Conservation (phyloP, 805 yeast genomes). For the Kregervanrija fluxuum region DNA sequence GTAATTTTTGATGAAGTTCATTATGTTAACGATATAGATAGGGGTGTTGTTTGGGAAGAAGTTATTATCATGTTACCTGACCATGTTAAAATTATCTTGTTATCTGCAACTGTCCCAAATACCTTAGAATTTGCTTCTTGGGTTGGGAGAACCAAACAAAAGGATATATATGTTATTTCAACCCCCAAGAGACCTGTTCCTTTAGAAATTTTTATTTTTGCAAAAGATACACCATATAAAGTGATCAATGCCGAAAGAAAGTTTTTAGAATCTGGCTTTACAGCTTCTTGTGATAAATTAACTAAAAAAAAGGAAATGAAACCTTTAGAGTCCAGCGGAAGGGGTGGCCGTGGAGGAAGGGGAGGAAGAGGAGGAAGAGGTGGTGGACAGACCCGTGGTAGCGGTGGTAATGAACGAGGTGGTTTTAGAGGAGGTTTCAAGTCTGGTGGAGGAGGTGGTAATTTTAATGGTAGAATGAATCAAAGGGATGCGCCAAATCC, state of each 20-base stretch:
- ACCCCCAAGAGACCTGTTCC: constrained; percentile 98
- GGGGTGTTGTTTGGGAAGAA: constrained; percentile 99
- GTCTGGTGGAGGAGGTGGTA: constrained; percentile 20
- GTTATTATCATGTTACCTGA: constrained; percentile 93
- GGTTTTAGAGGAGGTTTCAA: constrained; percentile 20
- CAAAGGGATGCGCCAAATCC: constrained; percentile 67
- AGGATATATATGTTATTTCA: constrained; percentile 91
- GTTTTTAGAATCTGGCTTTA: constrained; percentile 60
- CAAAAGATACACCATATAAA: constrained; percentile 64
- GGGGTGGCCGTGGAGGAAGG: constrained; percentile 20
- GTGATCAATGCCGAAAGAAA: constrained; percentile 68
- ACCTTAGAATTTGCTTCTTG: constrained; percentile 96
- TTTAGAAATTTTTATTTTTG: constrained; percentile 78
- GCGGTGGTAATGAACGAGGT: constrained; percentile 25
- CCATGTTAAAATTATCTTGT: constrained; percentile 86
- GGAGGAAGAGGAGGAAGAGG: constrained; percentile 31
- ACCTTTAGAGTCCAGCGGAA: constrained; percentile 13
- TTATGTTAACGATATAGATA: constrained; percentile 94
- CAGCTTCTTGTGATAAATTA: constrained; percentile 46
- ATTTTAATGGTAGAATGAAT: constrained; percentile 30
- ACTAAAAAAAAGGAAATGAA: constrained; percentile 30
- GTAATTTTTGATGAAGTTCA: constrained; percentile 97
- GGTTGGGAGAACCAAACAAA: constrained; percentile 96
- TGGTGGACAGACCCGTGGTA: constrained; percentile 25
- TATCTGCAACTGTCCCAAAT: constrained; percentile 98